Conservation (phyloP, 129 eudicot genomes). For the Ambrosia trifida region DNA sequence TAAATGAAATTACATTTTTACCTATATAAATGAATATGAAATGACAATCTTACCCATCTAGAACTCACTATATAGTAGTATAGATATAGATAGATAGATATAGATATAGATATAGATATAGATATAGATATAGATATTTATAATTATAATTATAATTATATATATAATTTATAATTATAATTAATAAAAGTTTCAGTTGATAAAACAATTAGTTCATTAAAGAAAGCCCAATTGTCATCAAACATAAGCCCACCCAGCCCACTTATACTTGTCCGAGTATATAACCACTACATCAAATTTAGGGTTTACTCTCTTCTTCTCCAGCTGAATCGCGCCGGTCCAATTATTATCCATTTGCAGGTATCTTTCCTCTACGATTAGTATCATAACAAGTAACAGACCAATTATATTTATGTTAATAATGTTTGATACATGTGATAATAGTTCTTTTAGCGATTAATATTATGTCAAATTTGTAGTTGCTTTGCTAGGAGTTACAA, state of each 20-base stretch:
- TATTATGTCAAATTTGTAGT: constrained; percentile 7
- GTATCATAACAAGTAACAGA: neutral
- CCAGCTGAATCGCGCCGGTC: constrained; percentile 25
- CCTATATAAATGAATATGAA: too few species aligned
- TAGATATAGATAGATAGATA: too few species aligned
- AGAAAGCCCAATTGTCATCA: neutral
- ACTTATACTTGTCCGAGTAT: neutral
- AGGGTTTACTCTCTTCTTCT: constrained; percentile 27
- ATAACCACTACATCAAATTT: neutral
- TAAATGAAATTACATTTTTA: too few species aligned
- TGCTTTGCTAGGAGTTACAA: constrained; percentile 24
- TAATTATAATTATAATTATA: too few species aligned
- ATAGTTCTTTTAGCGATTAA: neutral
- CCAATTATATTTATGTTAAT: neutral
- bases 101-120: too few species aligned
- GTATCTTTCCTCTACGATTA: neutral
- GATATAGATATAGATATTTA: too few species aligned
- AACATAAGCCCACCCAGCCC: constrained; percentile 29
- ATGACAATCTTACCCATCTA: too few species aligned
- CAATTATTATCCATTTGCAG: constrained; percentile 19
- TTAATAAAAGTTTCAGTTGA: too few species aligned
- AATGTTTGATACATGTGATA: neutral
- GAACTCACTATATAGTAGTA: too few species aligned
- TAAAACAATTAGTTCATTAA: neutral
- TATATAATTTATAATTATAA: too few species aligned